Evolutionary conservation across 495 filamentous ascomycete genomes (phyloP), one percentile per base, ranked within the genome.

Genomic region (Parmelia sp.): DNA sequence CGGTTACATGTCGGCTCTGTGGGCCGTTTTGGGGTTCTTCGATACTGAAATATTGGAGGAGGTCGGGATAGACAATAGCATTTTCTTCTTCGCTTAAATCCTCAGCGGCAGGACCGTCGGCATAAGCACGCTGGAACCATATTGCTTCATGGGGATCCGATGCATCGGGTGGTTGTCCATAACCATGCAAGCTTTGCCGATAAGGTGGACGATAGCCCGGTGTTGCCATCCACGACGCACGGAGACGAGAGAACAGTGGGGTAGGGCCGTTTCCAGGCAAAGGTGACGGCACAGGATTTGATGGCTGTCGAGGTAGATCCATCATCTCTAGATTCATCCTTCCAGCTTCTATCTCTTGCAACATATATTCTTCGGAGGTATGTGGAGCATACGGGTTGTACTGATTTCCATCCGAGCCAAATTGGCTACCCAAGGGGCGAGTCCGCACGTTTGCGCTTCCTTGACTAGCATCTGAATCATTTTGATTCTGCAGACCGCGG

Each of bases 341-440:
- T 31, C 62, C 9, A 51, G 44, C 62, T 19, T 23, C 31, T 35
- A 53, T 29, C 25, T 53, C 44, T 53, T 64, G 56, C 23, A 57
- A 33, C 10, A 59, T 12, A 27, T 49, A 31, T 40, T 53, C 56
- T n/a, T 42, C 58, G 8, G 56, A 59, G 4, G 35, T 27, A 9
- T 33, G n/a, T 19, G 56, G 55, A 4, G 57, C 42, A 27, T 59
- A 42, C 12, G 62, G 33, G 42, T 59, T 64, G 15, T 53, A 60
- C 35, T 49, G 29, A 60, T 49, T 47, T 39, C 40, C 44, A 29
- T 51, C 45, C 15, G 57, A 64, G 33, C 33, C 44, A 36, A 49
- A 60, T 0, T 27, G 35, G 11, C 25, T 19, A 14, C 53, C 33
- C 44, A 23, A 6, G 17, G n/a, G 19, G 0, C 51, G 51, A 55